Evolutionary conservation across 2,329 filamentous ascomycete genomes (phyloP).

Genomic region (Ophiosphaerella narmari): DNA sequence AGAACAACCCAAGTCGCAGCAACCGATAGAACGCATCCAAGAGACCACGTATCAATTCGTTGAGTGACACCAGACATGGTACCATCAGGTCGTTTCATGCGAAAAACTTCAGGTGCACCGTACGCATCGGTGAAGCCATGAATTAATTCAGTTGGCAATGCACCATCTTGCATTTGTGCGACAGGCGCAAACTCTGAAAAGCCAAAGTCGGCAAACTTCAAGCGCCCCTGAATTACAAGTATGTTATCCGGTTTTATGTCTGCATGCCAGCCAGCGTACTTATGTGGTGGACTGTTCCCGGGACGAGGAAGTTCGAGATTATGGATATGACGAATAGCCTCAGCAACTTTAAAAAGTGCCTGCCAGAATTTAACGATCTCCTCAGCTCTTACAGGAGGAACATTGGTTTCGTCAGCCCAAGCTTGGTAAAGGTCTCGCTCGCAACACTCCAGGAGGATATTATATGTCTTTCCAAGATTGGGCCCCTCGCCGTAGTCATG

Average conservation of each 20-base stretch:
- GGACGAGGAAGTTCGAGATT: constrained; percentile 9
- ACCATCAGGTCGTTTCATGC: constrained; percentile 11
- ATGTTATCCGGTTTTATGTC: constrained; percentile 54
- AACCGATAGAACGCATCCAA: constrained; percentile 46
- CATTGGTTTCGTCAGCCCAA: constrained; percentile 28
- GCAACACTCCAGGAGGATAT: constrained; percentile 45
- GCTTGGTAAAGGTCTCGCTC: constrained; percentile 42
- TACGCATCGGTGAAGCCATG: constrained; percentile 44
- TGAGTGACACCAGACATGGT: constrained; percentile 17
- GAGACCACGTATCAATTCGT: constrained; percentile 49
- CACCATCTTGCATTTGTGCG: constrained; percentile 2
- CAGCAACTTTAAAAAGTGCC: constrained; percentile 35
- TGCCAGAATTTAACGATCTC: constrained; percentile 41
- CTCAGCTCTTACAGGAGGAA: constrained; percentile 23
- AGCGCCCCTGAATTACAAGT: constrained; percentile 39
- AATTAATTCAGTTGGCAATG: constrained; percentile 4
- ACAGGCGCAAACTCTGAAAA: constrained; percentile 33
- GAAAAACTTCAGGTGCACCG: constrained; percentile 31
- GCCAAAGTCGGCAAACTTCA: constrained; percentile 48
- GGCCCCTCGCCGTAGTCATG: constrained; percentile 7
- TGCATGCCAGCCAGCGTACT: constrained; percentile 42
- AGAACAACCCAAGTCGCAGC: constrained; percentile 47
- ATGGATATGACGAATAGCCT: constrained; percentile 36
- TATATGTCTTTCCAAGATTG: constrained; percentile 21
- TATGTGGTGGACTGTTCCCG: background rate